Percentiles rank a stretch among this genome's conserved stretches.
Conservation (phyloP, 2,329 filamentous ascomycete genomes). For the Colletotrichum costaricense region DNA sequence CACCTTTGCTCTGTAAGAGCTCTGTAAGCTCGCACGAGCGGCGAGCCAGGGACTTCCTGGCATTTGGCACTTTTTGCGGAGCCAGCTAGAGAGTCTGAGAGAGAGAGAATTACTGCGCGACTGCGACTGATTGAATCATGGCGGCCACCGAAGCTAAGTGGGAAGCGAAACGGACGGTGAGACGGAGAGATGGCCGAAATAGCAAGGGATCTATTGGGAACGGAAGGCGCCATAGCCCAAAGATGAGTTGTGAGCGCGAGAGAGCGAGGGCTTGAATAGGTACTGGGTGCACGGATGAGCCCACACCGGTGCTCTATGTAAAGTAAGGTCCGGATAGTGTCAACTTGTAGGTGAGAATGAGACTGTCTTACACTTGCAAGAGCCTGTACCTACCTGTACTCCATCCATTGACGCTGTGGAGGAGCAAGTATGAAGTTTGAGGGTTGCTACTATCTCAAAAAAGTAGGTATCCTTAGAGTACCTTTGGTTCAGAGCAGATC, state of each 20-base stretch:
- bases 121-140: background rate
- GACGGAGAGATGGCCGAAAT: background rate
- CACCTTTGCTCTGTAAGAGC: background rate
- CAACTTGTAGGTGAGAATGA: too few relatives aligned
- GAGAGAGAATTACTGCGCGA: background rate
- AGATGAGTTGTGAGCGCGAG: background rate
- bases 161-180: slow-evolving; percentile 4
- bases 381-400: too few relatives aligned
- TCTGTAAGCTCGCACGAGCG: background rate
- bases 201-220: background rate
- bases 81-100: background rate
- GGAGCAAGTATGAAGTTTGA: too few relatives aligned
- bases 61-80: background rate
- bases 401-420: too few relatives aligned
- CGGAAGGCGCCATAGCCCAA: background rate
- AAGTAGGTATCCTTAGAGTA: too few relatives aligned
- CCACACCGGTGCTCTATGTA: background rate
- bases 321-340: too few relatives aligned
- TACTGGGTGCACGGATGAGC: background rate
- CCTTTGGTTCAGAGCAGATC: background rate
- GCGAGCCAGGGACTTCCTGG: slow-evolving; percentile 2
- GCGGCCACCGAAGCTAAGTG: background rate
- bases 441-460: too few relatives aligned
- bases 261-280: background rate
- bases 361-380: too few relatives aligned